Evolutionary conservation across 2,329 filamentous ascomycete species (phyloP).

Genomic region (Aspergillus clavatus): DNA sequence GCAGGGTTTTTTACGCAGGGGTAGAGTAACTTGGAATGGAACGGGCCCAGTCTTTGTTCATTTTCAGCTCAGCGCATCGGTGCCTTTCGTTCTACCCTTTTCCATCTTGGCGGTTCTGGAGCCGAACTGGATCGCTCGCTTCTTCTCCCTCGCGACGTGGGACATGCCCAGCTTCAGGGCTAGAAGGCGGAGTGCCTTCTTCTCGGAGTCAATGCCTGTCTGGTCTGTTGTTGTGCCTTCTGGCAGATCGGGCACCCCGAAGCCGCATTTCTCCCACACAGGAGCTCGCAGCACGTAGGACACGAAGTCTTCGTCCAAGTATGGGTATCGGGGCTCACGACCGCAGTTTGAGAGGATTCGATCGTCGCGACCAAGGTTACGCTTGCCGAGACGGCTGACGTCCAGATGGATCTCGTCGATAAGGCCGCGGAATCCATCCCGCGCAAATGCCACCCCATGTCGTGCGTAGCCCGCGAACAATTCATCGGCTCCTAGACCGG

Average conservation of each 20-base stretch:
- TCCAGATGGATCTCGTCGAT: slow-evolving; percentile 81
- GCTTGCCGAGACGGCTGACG: slow-evolving; percentile 76
- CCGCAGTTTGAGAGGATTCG: slow-evolving; percentile 85
- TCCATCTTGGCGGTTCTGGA: slow-evolving; percentile 81
- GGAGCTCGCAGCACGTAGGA: slow-evolving; percentile 69
- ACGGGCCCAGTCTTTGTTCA: no score
- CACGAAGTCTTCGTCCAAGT: slow-evolving; percentile 81
- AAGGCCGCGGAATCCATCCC: slow-evolving; percentile 65
- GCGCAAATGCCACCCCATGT: slow-evolving; percentile 70
- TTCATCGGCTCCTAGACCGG: slow-evolving; percentile 91
- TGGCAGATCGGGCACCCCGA: slow-evolving; percentile 48
- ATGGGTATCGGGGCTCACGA: slow-evolving; percentile 84
- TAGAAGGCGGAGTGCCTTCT: slow-evolving; percentile 72
- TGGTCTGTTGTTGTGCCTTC: slow-evolving; percentile 5
- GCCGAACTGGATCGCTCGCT: slow-evolving; percentile 84
- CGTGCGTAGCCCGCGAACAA: slow-evolving; percentile 90
- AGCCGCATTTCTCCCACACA: slow-evolving; percentile 84
- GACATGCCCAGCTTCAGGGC: slow-evolving; percentile 69
- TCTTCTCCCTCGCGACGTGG: slow-evolving; percentile 77
- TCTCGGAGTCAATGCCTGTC: slow-evolving; percentile 63
- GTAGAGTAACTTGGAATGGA: no score
- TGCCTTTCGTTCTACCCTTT: slow-evolving; percentile 60
- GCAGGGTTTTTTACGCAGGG: background rate
- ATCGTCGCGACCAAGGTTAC: slow-evolving; percentile 94
- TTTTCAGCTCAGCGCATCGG: slow-evolving; percentile 47